A percentile compares a stretch with the other conserved stretches of the same genome.
Conservation (phyloP, 306 rosid genomes). For the Cicer arietinum region DNA sequence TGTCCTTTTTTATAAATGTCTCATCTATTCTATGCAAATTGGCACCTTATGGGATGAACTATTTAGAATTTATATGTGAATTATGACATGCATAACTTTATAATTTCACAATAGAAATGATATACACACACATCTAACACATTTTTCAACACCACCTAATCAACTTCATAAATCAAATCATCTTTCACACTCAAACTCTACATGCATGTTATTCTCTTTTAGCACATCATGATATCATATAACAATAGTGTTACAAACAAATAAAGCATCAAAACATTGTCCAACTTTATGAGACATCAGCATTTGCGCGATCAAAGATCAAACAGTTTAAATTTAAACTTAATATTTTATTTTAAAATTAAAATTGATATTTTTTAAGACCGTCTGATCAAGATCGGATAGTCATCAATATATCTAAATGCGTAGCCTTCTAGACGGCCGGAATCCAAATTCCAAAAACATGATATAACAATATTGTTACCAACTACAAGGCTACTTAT, state of each 20-base stretch:
- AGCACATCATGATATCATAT: neutral
- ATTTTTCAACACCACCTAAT: slow-evolving; percentile 35
- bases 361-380: too few relatives aligned
- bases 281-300: too few relatives aligned
- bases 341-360: too few relatives aligned
- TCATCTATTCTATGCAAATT: neutral
- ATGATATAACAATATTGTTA: slow-evolving; percentile 11
- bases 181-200: slow-evolving; percentile 49
- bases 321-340: too few relatives aligned
- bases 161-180: slow-evolving; percentile 26
- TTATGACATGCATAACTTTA: slow-evolving; percentile 28
- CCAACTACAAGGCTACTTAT: slow-evolving; percentile 43
- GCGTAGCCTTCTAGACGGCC: too few relatives aligned
- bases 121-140: slow-evolving; percentile 40
- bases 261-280: slow-evolving; percentile 37
- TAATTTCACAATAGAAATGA: slow-evolving; percentile 13
- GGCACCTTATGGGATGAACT: neutral
- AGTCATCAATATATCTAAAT: too few relatives aligned
- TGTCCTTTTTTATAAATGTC: neutral
- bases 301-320: too few relatives aligned
- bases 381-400: too few relatives aligned
- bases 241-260: slow-evolving; percentile 39
- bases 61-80: neutral
- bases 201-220: slow-evolving; percentile 36
- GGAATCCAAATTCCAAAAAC: too few relatives aligned